Percentiles rank a stretch among this genome's conserved stretches.
Evolutionary conservation across 257 asterid species (phyloP).

Genomic region (Nicotiana tomentosiformis): DNA sequence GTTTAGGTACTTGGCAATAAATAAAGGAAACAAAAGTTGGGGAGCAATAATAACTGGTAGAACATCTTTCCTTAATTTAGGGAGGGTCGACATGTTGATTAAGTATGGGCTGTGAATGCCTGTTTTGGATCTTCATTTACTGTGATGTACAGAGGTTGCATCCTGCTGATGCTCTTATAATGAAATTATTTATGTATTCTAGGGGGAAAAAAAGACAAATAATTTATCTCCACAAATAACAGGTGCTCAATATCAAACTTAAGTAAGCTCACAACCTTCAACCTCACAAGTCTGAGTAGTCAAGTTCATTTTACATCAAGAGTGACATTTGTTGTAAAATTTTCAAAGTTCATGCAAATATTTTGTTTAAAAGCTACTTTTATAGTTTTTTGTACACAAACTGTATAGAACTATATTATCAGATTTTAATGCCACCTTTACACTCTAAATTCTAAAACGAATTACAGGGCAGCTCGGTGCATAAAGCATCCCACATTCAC

Average conservation of each 20-base stretch:
- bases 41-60: not conserved
- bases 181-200: not conserved
- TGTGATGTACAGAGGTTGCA: not conserved
- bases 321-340: not conserved
- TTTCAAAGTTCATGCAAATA: too few relatives aligned
- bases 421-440: not conserved
- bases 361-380: not conserved
- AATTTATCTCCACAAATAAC: not conserved
- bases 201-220: not conserved
- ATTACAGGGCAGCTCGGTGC: too few relatives aligned
- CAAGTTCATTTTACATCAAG: not conserved
- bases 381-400: not conserved
- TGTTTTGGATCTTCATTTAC: not conserved
- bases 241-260: not conserved
- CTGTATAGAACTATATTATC: not conserved
- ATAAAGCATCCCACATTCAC: too few relatives aligned
- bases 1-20: not conserved
- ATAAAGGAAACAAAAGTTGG: not conserved
- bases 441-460: too few relatives aligned
- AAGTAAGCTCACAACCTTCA: not conserved
- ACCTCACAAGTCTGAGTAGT: not conserved
- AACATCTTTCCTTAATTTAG: not conserved
- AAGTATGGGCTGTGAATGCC: not conserved
- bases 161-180: not conserved
- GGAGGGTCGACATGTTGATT: not conserved